Base-by-base conservation (phyloP, 495 filamentous ascomycete genomes). In the Trichocladium uniseriatum region DNA sequence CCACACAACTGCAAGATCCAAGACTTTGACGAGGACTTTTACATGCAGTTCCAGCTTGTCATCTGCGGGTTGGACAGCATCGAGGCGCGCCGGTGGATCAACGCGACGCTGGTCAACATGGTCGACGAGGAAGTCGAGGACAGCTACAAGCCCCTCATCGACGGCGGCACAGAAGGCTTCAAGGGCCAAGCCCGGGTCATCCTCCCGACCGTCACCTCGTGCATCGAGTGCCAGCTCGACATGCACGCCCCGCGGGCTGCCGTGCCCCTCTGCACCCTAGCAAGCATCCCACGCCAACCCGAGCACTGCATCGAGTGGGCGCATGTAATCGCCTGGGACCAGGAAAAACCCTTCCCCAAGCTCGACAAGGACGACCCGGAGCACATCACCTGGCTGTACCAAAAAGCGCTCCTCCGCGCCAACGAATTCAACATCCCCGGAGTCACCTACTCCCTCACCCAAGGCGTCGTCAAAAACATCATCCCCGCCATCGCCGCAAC, bases 301-400 rank as follows among this genome's bases (percentile, higher is more conserved):
- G 87, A 95, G 61, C 94, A 99, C 65, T 99, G 94, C 63, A 90
- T 99, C 66, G 94, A 99, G 66, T 99, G 94, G 94, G 94, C 94
- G 14, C 89, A 95, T 62, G 87, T 97, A 64, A 79, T 79, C 45
- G 75, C 75, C 16, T 79, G 76, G 76, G 79, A 81, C 50, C 71
- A 81, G 47, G 81, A 84, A 60, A 76, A 75, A 52, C 75, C 74
- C 7, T 79, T 76, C 52, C 72, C 71, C 1, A 71, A 76, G 11
- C 82, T 99, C 48, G 94, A 99, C 64, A 96, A 86, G 49, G 94
- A 99, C 64, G 86, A 99, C 58, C 86, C 94, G 45, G 90, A 92
- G 58, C 94, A 99, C 63, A 94, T 97, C 60, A 87, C 83, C 38
- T 99, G 94, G 94, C 76, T 99, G 18, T 99, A 88, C 68, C 80